Base-by-base conservation (phyloP, 2,329 filamentous ascomycete genomes). In the Claviceps spartinae region DNA sequence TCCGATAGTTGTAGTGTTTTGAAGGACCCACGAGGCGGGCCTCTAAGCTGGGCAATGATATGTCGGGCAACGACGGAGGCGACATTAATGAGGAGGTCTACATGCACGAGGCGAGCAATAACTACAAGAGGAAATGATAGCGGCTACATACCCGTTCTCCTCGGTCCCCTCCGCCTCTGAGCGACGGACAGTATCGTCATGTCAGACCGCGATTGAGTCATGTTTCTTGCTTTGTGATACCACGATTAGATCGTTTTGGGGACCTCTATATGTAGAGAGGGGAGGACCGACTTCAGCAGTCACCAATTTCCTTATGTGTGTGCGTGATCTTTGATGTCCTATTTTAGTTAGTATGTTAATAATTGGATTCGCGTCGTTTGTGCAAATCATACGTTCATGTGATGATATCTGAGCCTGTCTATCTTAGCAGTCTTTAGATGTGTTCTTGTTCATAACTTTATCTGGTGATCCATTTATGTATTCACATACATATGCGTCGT, bases 1-100 rank as follows among this genome's bases (percentile, higher is more conserved):
- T 50, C 53, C 44, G 54, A 44, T 37, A 55, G 54, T 51, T 9
- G 41, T 38, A 49, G 36, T 52, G 24, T 49, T 51, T 37, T 51
- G 48, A 36, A 52, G 48, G 22, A 42, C 18, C 8, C 43, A 48
- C 16, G 40, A 50, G 8, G 49, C 41, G 38, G 49, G 48, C 4
- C 30, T 34, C 30, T 34, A 11, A 34, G 30, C 30, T 34, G 9
- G 30, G 9, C 30, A 34, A 34, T 34, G 30, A 34, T 34, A 34
- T 34, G 30, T 34, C 30, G 30, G 30, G 30, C 30, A 34, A 34
- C 30, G 30, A 34, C 9, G 30, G 30, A 34, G 9, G 30, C 52
- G 48, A 2, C 46, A 46, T 18, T 37, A 34, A 30, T 18, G 16
- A 34, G 51, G 40, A 37, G 47, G 45, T 11, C 40, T 48, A 34